These are phyloP conservation scores for Bipolaris bicolor DNA, from an alignment of 2,329 filamentous ascomycete genomes.

Conservation along the genomic window DNA sequence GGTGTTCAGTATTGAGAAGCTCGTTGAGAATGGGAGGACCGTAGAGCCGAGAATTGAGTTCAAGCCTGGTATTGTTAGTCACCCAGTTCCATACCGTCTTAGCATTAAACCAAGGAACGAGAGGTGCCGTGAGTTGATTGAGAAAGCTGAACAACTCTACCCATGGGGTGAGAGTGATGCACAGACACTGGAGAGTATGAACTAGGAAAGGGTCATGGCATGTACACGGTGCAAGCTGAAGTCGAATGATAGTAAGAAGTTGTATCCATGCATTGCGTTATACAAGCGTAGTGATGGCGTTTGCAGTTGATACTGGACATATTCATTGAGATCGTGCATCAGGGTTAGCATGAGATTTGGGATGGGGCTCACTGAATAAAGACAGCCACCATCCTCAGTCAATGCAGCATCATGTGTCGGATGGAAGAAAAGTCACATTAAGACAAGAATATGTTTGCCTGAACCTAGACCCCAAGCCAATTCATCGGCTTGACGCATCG, in stretches of 20 bases:
- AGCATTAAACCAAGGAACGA: slow-evolving; percentile 46
- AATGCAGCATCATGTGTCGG: background rate
- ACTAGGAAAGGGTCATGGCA: background rate
- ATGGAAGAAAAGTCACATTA: background rate
- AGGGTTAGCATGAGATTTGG: background rate
- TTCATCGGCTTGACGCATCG: slow-evolving; percentile 29
- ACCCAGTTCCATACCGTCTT: slow-evolving; percentile 48
- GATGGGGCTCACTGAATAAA: background rate
- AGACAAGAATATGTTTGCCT: background rate
- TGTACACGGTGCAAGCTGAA: background rate
- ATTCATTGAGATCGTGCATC: background rate
- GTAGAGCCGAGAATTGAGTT: slow-evolving; percentile 48
- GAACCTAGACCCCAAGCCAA: slow-evolving; percentile 31
- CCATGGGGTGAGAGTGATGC: slow-evolving; percentile 52
- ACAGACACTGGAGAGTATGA: slow-evolving; percentile 23
- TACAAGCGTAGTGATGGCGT: background rate
- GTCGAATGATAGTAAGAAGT: background rate
- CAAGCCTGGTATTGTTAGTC: slow-evolving; percentile 46
- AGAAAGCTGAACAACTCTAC: slow-evolving; percentile 42
- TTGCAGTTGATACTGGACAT: background rate
- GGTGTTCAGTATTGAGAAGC: slow-evolving; percentile 54
- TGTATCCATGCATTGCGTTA: background rate
- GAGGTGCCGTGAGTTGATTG: slow-evolving; percentile 43
- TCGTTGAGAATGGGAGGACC: slow-evolving; percentile 46
- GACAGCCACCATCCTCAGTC: background rate